These are phyloP conservation scores for Cetraspora pellucida DNA, from an alignment of 192 early-diverging fungal genomes.

Conservation along the genomic window DNA sequence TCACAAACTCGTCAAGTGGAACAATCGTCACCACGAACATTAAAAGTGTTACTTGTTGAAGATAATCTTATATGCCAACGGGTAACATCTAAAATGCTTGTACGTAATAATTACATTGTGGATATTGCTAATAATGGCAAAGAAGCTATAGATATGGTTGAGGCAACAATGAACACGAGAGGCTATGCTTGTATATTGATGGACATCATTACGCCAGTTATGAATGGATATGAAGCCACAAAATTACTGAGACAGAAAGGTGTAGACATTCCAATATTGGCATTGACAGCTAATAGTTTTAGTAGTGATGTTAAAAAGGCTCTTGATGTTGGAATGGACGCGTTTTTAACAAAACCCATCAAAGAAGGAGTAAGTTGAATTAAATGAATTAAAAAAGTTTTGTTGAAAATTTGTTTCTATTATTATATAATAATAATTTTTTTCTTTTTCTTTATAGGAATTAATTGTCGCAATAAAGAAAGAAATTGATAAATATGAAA, in stretches of 20 bases:
- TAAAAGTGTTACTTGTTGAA: conserved; percentile 33
- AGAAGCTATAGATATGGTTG: conserved; percentile 32
- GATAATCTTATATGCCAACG: conserved; percentile 36
- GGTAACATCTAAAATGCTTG: conserved; percentile 31
- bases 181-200: conserved; percentile 12
- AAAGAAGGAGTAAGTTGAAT: background rate
- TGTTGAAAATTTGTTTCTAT: too few species aligned
- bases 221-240: conserved; percentile 22
- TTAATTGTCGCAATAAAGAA: too few species aligned
- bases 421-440: too few species aligned
- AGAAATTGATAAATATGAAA: too few species aligned
- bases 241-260: background rate
- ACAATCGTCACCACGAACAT: background rate
- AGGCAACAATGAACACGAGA: background rate
- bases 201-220: conserved; percentile 19
- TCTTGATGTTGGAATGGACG: background rate
- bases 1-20: too few species aligned
- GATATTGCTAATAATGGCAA: conserved; percentile 32
- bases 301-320: conserved; percentile 6
- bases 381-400: too few species aligned
- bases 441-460: too few species aligned
- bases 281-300: conserved; percentile 20
- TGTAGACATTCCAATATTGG: conserved; percentile 13
- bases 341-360: conserved; percentile 8
- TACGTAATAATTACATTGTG: conserved; percentile 4